Conservation (phyloP, 2,329 filamentous ascomycete species). For the Dryadomyces quercivorus region DNA sequence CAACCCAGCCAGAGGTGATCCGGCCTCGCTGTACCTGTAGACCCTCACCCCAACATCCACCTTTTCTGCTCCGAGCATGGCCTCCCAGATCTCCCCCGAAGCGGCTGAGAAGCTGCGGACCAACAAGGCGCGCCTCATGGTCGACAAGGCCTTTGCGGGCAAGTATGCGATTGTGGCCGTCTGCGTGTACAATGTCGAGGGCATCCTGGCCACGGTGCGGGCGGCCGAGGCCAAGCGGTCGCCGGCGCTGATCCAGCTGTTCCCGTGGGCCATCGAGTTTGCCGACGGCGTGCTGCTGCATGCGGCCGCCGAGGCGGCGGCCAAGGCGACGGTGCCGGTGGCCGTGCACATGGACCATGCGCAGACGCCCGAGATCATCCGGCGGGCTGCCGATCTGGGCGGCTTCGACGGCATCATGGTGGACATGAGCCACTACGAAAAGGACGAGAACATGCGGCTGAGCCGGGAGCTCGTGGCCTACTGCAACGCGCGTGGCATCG, state of each 20-base stretch:
- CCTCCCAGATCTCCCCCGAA: background rate
- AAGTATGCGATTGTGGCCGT: constrained; percentile 5
- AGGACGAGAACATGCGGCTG: constrained; percentile 50
- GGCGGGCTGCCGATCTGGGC: constrained; percentile 45
- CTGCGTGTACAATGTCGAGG: constrained; percentile 56
- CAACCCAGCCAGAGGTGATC: no score
- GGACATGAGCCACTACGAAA: constrained; percentile 60
- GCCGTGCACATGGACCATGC: constrained; percentile 56
- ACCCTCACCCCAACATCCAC: background rate
- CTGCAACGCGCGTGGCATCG: constrained; percentile 51
- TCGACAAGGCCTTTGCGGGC: constrained; percentile 25
- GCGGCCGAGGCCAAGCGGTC: constrained; percentile 56
- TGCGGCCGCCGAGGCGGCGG: constrained; percentile 41
- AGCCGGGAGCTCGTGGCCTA: constrained; percentile 51
- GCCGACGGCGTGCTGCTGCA: constrained; percentile 40
- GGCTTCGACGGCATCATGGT: constrained; percentile 63
- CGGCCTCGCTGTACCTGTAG: background rate
- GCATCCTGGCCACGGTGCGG: constrained; percentile 53
- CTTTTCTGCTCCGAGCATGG: background rate
- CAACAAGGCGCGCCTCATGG: constrained; percentile 4
- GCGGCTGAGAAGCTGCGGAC: constrained; percentile 2
- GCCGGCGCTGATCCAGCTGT: constrained; percentile 57
- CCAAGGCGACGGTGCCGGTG: constrained; percentile 43
- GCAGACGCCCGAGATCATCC: constrained; percentile 46
- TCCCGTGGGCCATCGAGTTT: constrained; percentile 59